These are phyloP conservation scores for Marasmius oreades DNA, from an alignment of 1,284 basidiomycete species.

Conservation along the genomic window DNA sequence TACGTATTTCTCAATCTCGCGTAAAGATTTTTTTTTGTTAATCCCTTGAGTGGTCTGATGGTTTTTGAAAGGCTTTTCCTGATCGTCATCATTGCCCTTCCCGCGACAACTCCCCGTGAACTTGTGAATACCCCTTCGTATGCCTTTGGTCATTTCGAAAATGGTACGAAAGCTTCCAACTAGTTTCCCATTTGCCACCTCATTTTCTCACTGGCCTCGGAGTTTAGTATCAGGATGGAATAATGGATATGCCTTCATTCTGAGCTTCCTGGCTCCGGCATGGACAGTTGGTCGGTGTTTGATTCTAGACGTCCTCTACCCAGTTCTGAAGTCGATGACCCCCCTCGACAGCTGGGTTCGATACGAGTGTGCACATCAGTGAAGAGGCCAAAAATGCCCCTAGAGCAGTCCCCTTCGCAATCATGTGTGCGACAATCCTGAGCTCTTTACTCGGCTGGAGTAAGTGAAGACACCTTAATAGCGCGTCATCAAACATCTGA, in stretches of 20 bases:
- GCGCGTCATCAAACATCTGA: neutral
- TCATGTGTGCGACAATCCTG: slow-evolving; percentile 57
- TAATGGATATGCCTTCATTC: slow-evolving; percentile 34
- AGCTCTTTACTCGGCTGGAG: slow-evolving; percentile 69
- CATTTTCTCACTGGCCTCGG: neutral
- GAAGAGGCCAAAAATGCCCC: slow-evolving; percentile 76
- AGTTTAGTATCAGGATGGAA: slow-evolving; percentile 14
- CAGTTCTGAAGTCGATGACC: neutral
- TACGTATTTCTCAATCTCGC: slow-evolving; percentile 67
- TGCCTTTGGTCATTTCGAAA: slow-evolving; percentile 62
- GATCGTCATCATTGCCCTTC: slow-evolving; percentile 73
- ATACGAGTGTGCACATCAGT: slow-evolving; percentile 71
- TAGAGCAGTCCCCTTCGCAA: slow-evolving; percentile 70
- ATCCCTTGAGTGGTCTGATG: neutral
- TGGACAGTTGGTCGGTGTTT: slow-evolving; percentile 42
- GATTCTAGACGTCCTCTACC: no score
- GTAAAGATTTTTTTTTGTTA: slow-evolving; percentile 31
- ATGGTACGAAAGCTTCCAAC: slow-evolving; percentile 18
- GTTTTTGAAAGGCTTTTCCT: slow-evolving; percentile 57
- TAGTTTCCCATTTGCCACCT: neutral
- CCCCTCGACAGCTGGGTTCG: slow-evolving; percentile 39
- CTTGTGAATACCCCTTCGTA: slow-evolving; percentile 66
- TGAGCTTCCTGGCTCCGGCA: slow-evolving; percentile 40
- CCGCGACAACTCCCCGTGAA: slow-evolving; percentile 63
- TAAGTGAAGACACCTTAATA: slow-evolving; percentile 25